Conservation (phyloP, 768 basidiomycete genomes). For the Chalciporus chontae region DNA sequence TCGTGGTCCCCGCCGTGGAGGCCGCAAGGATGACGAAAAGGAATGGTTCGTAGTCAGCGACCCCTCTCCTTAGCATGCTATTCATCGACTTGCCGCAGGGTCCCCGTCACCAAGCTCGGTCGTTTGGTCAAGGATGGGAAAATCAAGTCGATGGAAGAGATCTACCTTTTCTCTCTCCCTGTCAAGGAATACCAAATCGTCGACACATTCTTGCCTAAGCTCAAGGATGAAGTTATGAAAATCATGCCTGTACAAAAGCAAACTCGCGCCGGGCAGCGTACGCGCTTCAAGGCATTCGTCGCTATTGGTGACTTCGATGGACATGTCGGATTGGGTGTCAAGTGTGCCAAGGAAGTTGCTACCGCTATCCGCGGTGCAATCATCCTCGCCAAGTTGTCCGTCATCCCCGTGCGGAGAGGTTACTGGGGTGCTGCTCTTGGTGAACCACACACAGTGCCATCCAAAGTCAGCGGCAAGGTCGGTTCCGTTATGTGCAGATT, state of each 20-base stretch:
- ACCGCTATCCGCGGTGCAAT: slow-evolving; percentile 99
- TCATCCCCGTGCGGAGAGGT: slow-evolving; percentile 96
- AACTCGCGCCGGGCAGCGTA: slow-evolving; percentile 98
- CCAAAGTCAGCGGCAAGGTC: slow-evolving; percentile 97
- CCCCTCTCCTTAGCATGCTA: slow-evolving; percentile 1
- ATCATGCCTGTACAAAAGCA: slow-evolving; percentile 99
- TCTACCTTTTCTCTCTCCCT: slow-evolving; percentile 99
- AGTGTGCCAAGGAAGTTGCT: slow-evolving; percentile 99
- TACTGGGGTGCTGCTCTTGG: slow-evolving; percentile 99
- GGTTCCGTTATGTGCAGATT: slow-evolving; percentile 99
- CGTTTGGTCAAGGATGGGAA: slow-evolving; percentile 99
- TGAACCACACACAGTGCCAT: slow-evolving; percentile 98
- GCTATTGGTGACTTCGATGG: slow-evolving; percentile 99
- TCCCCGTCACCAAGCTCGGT: slow-evolving; percentile 98
- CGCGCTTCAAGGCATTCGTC: slow-evolving; percentile 99
- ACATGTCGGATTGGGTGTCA: slow-evolving; percentile 98
- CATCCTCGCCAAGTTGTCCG: slow-evolving; percentile 96
- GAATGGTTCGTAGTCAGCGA: slow-evolving; percentile 72
- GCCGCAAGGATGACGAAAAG: slow-evolving; percentile 99
- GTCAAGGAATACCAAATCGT: slow-evolving; percentile 99
- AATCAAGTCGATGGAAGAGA: slow-evolving; percentile 99
- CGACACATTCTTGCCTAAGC: slow-evolving; percentile 97
- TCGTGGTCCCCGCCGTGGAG: slow-evolving; percentile 86
- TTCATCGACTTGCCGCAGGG: slow-evolving; percentile 47
- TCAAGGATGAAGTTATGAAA: slow-evolving; percentile 99